A percentile compares a stretch with the other conserved stretches of the same genome.
These are phyloP conservation scores for Berberis vulgaris DNA, from an alignment of 164 flowering plant genomes.

Conservation along the genomic window DNA sequence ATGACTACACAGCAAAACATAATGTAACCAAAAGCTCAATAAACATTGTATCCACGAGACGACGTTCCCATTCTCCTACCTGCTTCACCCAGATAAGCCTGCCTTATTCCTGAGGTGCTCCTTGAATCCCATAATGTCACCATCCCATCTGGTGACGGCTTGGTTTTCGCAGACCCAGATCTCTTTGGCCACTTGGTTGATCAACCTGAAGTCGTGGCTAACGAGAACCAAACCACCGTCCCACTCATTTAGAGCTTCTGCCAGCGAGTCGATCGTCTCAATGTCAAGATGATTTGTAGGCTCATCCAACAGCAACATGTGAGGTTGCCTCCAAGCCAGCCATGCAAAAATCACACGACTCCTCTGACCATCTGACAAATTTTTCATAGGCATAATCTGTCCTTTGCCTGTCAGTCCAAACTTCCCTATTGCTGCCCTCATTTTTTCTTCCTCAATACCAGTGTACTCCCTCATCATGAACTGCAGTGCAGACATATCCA, in stretches of 20 bases:
- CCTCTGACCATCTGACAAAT: conserved; percentile 90
- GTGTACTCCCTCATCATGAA: conserved; percentile 84
- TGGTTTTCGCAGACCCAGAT: conserved; percentile 94
- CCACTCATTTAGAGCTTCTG: conserved; percentile 93
- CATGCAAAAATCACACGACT: conserved; percentile 91
- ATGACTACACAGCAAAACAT: not conserved
- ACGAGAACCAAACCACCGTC: conserved; percentile 94
- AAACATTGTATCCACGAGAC: not conserved
- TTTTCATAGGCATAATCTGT: conserved; percentile 92
- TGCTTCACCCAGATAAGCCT: conserved; percentile 42
- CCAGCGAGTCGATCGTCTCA: conserved; percentile 84
- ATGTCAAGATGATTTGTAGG: conserved; percentile 92
- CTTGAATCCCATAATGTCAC: conserved; percentile 89
- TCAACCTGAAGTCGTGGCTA: conserved; percentile 91
- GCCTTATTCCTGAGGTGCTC: conserved; percentile 60
- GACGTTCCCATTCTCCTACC: not conserved
- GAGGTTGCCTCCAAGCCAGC: conserved; percentile 81
- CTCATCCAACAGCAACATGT: conserved; percentile 73
- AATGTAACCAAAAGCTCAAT: not conserved
- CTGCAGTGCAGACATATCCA: conserved; percentile 76
- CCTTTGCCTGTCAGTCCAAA: conserved; percentile 90
- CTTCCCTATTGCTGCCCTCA: conserved; percentile 86
- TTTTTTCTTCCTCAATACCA: conserved; percentile 89
- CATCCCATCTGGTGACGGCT: conserved; percentile 72
- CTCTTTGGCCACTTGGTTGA: conserved; percentile 91